Evolutionary conservation across 306 rosid species (phyloP).

Genomic region (Senna tora): DNA sequence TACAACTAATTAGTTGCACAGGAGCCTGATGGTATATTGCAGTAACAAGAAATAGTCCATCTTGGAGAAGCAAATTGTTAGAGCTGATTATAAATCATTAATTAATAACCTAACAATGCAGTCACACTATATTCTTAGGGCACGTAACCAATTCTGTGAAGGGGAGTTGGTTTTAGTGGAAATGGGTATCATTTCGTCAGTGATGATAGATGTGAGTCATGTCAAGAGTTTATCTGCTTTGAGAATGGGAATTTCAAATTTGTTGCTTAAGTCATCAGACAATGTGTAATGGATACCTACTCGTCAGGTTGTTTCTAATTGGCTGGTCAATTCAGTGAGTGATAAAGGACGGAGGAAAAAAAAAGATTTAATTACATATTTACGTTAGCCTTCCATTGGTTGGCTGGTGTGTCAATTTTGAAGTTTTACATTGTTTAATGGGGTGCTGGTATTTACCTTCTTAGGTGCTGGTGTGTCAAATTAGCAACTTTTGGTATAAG

Average conservation of each 20-base stretch:
- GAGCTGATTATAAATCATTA: background rate
- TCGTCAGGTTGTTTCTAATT: constrained; percentile 20
- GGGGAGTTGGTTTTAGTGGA: constrained; percentile 17
- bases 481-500: background rate
- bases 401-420: background rate
- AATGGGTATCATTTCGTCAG: background rate
- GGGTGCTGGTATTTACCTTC: background rate
- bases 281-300: constrained; percentile 20
- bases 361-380: background rate
- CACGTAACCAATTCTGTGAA: background rate
- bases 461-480: background rate
- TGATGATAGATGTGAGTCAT: background rate
- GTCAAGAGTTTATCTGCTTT: constrained; percentile 8
- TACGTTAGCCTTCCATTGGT: constrained; percentile 20
- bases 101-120: background rate
- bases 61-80: background rate
- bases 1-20: background rate
- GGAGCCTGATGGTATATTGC: background rate
- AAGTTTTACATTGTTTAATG: background rate
- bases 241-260: constrained; percentile 20
- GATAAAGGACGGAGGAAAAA: constrained; percentile 2
- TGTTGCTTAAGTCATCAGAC: constrained; percentile 30
- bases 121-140: constrained; percentile 1
- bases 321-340: background rate
- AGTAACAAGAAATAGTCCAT: background rate